Percentiles rank a stretch among this genome's conserved stretches.
Evolutionary conservation across 331 rosid species (phyloP).

Genomic region (Quercus tomentella): DNA sequence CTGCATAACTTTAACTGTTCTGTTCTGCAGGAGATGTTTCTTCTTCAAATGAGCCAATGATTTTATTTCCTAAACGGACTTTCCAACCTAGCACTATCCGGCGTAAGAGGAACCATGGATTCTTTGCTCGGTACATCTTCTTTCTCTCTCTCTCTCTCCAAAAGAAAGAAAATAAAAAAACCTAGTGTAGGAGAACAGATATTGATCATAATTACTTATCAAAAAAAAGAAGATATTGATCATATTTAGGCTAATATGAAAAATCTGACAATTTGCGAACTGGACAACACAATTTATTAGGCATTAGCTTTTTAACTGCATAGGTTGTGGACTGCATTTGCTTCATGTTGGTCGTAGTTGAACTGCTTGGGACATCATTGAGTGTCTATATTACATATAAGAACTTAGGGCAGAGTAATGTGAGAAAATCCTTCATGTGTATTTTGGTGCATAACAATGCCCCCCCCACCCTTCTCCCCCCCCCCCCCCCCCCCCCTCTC

Average conservation of each 20-base stretch:
- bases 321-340: not conserved
- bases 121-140: slow-evolving; percentile 68
- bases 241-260: not conserved
- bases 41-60: slow-evolving; percentile 65
- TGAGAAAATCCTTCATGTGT: too few species aligned
- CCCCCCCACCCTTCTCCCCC: too few species aligned
- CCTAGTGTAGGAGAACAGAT: not conserved
- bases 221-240: too few species aligned
- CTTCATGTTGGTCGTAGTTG: not conserved
- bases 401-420: not conserved
- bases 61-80: slow-evolving; percentile 78
- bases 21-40: slow-evolving; percentile 48
- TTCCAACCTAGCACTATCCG: slow-evolving; percentile 82
- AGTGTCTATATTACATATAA: not conserved
- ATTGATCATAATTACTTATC: not conserved
- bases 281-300: not conserved
- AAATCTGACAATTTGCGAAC: not conserved
- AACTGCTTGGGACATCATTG: not conserved
- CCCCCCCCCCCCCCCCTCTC: fast-evolving
- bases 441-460: too few species aligned
- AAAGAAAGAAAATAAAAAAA: not conserved
- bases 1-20: not conserved
- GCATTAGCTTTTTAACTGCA: not conserved
- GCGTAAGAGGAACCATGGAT: slow-evolving; percentile 93
- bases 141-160: not conserved